These are phyloP conservation scores for Sphagnurus paluster DNA, from an alignment of 1,284 basidiomycete species.

Conservation along the genomic window DNA sequence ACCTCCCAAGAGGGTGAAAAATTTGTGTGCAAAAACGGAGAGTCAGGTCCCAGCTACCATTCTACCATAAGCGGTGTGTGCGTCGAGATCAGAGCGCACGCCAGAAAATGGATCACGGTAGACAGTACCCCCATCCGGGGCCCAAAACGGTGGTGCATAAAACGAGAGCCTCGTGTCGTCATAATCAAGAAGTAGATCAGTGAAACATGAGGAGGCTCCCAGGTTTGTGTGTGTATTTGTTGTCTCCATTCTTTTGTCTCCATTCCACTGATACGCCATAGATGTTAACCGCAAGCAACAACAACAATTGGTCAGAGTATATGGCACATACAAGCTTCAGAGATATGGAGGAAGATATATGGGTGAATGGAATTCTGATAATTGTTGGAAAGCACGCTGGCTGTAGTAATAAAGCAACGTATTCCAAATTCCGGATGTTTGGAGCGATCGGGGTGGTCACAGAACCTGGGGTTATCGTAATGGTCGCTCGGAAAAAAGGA, in stretches of 20 bases:
- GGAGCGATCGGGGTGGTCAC: too few relatives aligned
- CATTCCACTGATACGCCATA: slow-evolving; percentile 8
- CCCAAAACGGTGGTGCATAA: slow-evolving; percentile 1
- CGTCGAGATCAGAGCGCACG: slow-evolving; percentile 3
- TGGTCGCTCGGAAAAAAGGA: too few relatives aligned
- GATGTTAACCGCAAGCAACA: not conserved
- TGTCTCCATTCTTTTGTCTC: not conserved
- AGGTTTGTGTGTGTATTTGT: slow-evolving; percentile 8
- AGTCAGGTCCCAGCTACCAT: not conserved
- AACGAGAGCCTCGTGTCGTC: slow-evolving; percentile 9
- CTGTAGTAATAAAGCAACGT: too few relatives aligned
- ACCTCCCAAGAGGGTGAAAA: not conserved
- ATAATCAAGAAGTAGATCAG: slow-evolving; percentile 8
- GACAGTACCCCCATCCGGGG: not conserved
- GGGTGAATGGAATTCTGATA: too few relatives aligned
- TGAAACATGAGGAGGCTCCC: not conserved
- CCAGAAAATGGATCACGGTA: not conserved
- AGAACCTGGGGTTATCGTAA: too few relatives aligned
- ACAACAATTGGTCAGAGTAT: too few relatives aligned
- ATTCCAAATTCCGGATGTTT: too few relatives aligned
- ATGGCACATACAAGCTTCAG: too few relatives aligned
- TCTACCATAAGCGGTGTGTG: not conserved
- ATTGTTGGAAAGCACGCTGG: too few relatives aligned
- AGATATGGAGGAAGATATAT: too few relatives aligned
- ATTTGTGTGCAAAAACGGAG: too few relatives aligned